These are phyloP conservation scores for Fusarium sp. DNA, from an alignment of 2,329 filamentous ascomycete species.

Conservation along the genomic window DNA sequence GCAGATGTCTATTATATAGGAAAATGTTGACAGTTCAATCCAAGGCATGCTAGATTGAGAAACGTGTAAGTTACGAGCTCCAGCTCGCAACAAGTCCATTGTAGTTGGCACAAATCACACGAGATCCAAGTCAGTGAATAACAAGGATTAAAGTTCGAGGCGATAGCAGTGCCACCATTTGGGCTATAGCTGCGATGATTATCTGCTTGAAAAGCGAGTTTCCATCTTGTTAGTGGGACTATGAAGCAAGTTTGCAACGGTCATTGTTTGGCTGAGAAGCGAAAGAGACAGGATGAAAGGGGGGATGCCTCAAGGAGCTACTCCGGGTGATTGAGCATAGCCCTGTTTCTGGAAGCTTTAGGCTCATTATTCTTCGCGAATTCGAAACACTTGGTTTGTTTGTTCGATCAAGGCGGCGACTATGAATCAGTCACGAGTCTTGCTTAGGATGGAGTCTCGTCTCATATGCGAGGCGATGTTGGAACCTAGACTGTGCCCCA, in stretches of 20 bases:
- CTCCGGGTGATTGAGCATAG: not conserved
- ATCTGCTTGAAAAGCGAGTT: conserved; percentile 10
- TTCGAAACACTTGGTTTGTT: not conserved
- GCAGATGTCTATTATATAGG: not conserved
- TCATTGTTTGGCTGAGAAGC: not conserved
- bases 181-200: conserved; percentile 13
- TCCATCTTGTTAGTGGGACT: not conserved
- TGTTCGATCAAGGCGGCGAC: not conserved
- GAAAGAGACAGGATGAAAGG: conserved; percentile 9
- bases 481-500: conserved; percentile 11
- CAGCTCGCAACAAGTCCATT: not conserved
- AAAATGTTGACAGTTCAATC: not conserved
- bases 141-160: not conserved
- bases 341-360: not conserved
- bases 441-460: not conserved
- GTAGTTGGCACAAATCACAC: not conserved
- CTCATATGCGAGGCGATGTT: not conserved
- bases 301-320: not conserved
- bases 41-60: not conserved
- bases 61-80: not conserved
- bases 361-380: not conserved
- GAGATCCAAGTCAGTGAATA: not conserved
- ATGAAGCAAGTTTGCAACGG: not conserved
- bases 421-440: not conserved
- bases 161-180: not conserved